phyloP scores from a whole-genome alignment of 805 yeast genomes.

The Diddensiella santjacobensis region DNA sequence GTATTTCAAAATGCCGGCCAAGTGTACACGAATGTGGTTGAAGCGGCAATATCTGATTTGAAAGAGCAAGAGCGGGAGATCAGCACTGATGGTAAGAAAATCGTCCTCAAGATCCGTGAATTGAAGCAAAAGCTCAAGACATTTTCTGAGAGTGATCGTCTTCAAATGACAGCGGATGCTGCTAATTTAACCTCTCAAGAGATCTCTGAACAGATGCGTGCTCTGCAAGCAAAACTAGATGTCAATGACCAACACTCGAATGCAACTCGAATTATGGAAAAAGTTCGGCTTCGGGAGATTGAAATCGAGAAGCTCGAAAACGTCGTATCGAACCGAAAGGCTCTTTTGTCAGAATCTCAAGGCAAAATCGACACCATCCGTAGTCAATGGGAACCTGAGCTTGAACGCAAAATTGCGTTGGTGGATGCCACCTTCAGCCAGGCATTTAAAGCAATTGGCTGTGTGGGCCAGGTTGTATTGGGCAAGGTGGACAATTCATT shows the following conservation, averaged over 20 bases:
- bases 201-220: neutral
- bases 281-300: slow-evolving; percentile 42
- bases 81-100: slow-evolving; percentile 6
- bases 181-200: neutral
- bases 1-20: neutral
- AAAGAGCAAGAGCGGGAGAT: slow-evolving; percentile 8
- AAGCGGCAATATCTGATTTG: neutral
- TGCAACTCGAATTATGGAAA: slow-evolving; percentile 21
- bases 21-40: neutral
- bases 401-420: slow-evolving; percentile 47
- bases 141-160: neutral
- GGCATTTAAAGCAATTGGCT: slow-evolving; percentile 70
- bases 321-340: slow-evolving; percentile 1
- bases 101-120: slow-evolving; percentile 9
- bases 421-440: slow-evolving; percentile 64
- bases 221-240: slow-evolving; percentile 4
- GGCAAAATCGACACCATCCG: slow-evolving; percentile 39
- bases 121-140: slow-evolving; percentile 7
- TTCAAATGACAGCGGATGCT: neutral
- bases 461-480: slow-evolving; percentile 76
- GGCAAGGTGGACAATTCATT: slow-evolving; percentile 47
- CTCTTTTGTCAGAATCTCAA: slow-evolving; percentile 30
- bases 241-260: neutral
- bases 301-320: slow-evolving; percentile 37
- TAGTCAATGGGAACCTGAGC: slow-evolving; percentile 56